Percentiles rank a stretch among this genome's conserved stretches.
phyloP scores from a whole-genome alignment of 345 rosid species.

The Hibiscus trionum region DNA sequence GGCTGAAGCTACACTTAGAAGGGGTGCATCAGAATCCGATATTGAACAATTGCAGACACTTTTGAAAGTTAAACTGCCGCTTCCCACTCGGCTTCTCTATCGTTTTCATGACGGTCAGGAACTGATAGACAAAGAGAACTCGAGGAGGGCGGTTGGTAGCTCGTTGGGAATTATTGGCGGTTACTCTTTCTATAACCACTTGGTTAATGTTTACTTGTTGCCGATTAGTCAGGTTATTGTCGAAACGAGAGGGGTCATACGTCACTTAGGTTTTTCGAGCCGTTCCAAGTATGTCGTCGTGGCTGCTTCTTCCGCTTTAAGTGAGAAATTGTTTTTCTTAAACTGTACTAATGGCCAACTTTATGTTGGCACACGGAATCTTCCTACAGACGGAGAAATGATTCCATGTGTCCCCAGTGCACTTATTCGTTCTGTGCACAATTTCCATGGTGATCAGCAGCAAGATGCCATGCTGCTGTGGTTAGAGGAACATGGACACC shows the following conservation, averaged over 20 bases:
- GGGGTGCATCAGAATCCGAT: conserved; percentile 71
- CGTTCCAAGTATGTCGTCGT: conserved; percentile 37
- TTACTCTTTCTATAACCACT: conserved; percentile 38
- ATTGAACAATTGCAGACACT: conserved; percentile 39
- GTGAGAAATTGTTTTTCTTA: conserved; percentile 58
- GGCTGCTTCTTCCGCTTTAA: conserved; percentile 40
- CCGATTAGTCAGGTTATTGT: conserved; percentile 43
- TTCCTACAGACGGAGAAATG: conserved; percentile 40
- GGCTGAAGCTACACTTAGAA: conserved; percentile 53
- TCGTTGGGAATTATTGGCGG: conserved; percentile 76
- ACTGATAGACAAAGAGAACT: neutral
- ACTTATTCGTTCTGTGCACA: conserved; percentile 46
- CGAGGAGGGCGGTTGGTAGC: neutral
- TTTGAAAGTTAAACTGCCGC: conserved; percentile 61
- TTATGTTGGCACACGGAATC: conserved; percentile 48
- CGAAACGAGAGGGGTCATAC: conserved; percentile 28
- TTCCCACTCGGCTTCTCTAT: conserved; percentile 70
- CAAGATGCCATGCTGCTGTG: conserved; percentile 86
- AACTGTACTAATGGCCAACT: conserved; percentile 70
- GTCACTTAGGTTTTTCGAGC: conserved; percentile 18
- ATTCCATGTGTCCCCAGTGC: conserved; percentile 72
- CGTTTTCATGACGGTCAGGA: conserved; percentile 84
- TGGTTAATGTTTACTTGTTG: conserved; percentile 62
- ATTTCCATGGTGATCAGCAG: conserved; percentile 30
- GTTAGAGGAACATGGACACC: conserved; percentile 77